Base-by-base conservation (phyloP, 352 stramenopile genomes). In the Saprolegnia diclina region DNA sequence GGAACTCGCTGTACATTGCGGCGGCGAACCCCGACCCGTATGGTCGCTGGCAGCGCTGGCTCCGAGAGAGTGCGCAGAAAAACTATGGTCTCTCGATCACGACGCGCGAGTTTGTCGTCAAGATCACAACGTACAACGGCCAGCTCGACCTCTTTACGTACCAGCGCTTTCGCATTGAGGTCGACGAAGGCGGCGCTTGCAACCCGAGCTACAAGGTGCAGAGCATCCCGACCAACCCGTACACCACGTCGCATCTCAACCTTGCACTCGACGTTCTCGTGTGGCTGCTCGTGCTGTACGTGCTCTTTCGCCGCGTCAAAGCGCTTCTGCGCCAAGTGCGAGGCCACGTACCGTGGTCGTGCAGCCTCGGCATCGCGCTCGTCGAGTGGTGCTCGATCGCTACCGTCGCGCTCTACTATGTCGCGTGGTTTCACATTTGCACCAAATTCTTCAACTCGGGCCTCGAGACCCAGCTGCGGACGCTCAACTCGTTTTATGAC, bases 121-220 rank as follows among this genome's bases (percentile, higher is more conserved):
- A 4, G 19, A 59, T 59, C 52, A 59, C 52, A 4, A 59, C 52
- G 35, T 59, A 59, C 52, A 59, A 59, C 19, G 52, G 52, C 35
- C 11, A 59, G 35, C 52, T 59, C 35, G 52, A 59, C 35, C 11
- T 59, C 11, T 59, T 59, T 59, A 21, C 52, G 35, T 59, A 59
- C 52, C 11, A 21, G 52, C 52, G 19, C 52, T 59, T 59, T n/a
- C 11, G 19, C 11, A 59, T 59, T 59, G 52, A 59, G 9, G 52
- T 59, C 52, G 52, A 59, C 11, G 24, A 59, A 24, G 52, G 52
- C 35, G 52, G 52, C 35, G 24, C 52, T 16, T 59, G 13, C 35
- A 19, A 14, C 24, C 52, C 52, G 16, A 59, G 11, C 11, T 59
- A 59, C 19, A 26, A 16, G 35, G 52, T 59, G 16, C 52, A 26